phyloP scores from a whole-genome alignment of 176 grass and related monocot species.

The Cenchrus americanus region DNA sequence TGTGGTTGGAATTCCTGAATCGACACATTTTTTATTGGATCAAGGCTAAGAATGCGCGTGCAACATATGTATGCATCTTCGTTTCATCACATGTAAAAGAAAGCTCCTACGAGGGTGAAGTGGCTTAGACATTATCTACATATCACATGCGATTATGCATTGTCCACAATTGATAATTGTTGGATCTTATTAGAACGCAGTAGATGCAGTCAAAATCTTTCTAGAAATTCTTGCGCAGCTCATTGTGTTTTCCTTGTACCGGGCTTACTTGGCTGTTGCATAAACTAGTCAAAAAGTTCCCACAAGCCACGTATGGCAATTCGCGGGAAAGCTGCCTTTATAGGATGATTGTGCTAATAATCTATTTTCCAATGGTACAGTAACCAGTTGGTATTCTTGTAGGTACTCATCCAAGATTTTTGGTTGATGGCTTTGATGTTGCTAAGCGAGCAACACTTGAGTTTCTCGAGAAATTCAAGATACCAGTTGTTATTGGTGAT shows the following conservation, averaged over 20 bases:
- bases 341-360: neutral
- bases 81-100: neutral
- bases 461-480: constrained; percentile 96
- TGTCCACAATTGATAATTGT: neutral
- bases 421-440: constrained; percentile 98
- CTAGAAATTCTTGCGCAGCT: neutral
- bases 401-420: constrained; percentile 93
- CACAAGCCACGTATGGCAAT: neutral
- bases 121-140: neutral
- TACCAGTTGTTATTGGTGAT: constrained; percentile 73
- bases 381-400: constrained; percentile 24
- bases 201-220: neutral
- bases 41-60: neutral
- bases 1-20: neutral
- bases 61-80: neutral
- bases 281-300: constrained; percentile 8
- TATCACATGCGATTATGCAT: neutral
- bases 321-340: constrained; percentile 9
- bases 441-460: constrained; percentile 90
- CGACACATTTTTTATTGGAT: neutral
- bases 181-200: neutral
- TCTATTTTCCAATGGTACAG: neutral
- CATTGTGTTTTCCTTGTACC: neutral
- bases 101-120: neutral
- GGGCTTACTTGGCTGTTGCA: neutral